A percentile compares a stretch with the other conserved stretches of the same genome.
Evolutionary conservation across 2,329 filamentous ascomycete genomes (phyloP).

Genomic region (Podosphaera fusca): DNA sequence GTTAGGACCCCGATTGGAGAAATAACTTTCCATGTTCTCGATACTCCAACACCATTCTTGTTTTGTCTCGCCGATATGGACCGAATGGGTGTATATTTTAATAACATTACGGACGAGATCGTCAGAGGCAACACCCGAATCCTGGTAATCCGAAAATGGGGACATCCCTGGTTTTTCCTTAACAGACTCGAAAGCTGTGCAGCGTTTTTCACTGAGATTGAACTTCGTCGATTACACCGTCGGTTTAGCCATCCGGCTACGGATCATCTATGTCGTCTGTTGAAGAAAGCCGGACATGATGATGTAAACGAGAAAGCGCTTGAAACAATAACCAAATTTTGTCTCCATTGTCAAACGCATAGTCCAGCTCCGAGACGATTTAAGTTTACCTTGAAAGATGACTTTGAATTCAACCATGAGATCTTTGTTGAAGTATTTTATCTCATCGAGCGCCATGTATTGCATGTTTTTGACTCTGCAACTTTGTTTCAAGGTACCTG

Average conservation of each 20-base stretch:
- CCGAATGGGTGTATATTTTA: not conserved
- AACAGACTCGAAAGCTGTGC: not conserved
- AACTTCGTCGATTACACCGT: not conserved
- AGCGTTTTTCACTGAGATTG: not conserved
- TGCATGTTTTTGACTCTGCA: slow-evolving; percentile 1
- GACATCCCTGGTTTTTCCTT: not conserved
- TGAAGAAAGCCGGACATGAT: not conserved
- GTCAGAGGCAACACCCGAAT: not conserved
- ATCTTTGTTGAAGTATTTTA: slow-evolving; percentile 3
- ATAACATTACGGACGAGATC: not conserved
- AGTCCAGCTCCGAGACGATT: not conserved
- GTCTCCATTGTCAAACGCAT: slow-evolving; percentile 1
- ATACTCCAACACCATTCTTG: not conserved
- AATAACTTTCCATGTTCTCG: not conserved
- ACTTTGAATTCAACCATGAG: slow-evolving; percentile 2
- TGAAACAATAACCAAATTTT: not conserved
- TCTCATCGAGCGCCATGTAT: not conserved
- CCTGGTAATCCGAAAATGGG: not conserved
- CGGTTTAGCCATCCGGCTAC: not conserved
- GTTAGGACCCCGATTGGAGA: not conserved
- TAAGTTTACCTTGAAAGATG: slow-evolving; percentile 1
- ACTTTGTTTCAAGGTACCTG: slow-evolving; percentile 1
- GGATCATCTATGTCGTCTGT: not conserved
- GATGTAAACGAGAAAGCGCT: not conserved
- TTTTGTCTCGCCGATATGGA: not conserved